A percentile compares a stretch with the other conserved stretches of the same genome.
phyloP scores from a whole-genome alignment of 106 monocot species.

The Gastrodia elata region DNA sequence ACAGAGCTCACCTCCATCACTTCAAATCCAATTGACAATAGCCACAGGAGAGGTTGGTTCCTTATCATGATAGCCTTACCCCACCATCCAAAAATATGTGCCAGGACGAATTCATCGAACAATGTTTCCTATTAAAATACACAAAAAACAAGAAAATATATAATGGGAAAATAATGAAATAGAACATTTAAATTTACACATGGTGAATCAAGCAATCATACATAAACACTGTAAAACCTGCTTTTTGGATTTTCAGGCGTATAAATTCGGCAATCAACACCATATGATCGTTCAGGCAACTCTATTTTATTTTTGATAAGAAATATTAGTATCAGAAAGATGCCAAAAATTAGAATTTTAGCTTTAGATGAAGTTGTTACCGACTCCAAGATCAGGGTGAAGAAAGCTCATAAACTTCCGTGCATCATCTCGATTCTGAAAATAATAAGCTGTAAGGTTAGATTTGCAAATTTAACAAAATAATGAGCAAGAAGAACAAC shows the following conservation, averaged over 20 bases:
- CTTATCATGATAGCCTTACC: slow-evolving; percentile 68
- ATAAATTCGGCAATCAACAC: slow-evolving; percentile 59
- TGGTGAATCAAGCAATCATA: slow-evolving; percentile 38
- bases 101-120: slow-evolving; percentile 66
- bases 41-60: slow-evolving; percentile 55
- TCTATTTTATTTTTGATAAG: slow-evolving; percentile 17
- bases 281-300: slow-evolving; percentile 65
- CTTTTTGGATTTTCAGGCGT: slow-evolving; percentile 55
- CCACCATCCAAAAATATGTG: slow-evolving; percentile 78
- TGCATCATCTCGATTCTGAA: slow-evolving; percentile 55
- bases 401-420: slow-evolving; percentile 56
- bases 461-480: not conserved
- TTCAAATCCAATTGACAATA: slow-evolving; percentile 62
- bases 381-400: slow-evolving; percentile 60
- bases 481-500: not conserved
- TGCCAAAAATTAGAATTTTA: not conserved
- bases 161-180: not conserved
- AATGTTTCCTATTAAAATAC: slow-evolving; percentile 40
- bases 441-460: not conserved
- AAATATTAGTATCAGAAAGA: not conserved
- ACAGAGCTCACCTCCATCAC: slow-evolving; percentile 42
- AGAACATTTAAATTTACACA: slow-evolving; percentile 3
- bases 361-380: slow-evolving; percentile 15
- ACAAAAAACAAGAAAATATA: slow-evolving; percentile 2
- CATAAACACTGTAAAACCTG: slow-evolving; percentile 76